A percentile compares a stretch with the other conserved stretches of the same genome.
Conservation (phyloP, 2,329 filamentous ascomycete species). For the Penicillium sp. region DNA sequence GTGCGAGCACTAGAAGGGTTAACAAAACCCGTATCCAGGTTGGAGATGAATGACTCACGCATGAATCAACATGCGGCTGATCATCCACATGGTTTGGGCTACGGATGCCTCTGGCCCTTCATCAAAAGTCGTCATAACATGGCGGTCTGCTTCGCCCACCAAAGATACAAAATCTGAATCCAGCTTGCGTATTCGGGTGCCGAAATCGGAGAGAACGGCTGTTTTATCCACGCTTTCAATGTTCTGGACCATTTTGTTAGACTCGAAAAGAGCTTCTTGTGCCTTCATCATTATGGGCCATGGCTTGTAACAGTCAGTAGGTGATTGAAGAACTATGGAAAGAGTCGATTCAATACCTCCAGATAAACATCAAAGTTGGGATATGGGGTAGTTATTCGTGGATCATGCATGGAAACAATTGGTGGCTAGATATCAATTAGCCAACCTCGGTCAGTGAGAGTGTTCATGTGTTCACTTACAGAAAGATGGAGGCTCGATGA, state of each 20-base stretch:
- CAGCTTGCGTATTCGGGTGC: conserved; percentile 9
- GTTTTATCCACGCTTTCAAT: conserved; percentile 10
- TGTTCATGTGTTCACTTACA: conserved; percentile 5
- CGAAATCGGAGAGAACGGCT: conserved; percentile 1
- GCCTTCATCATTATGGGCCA: conserved; percentile 20
- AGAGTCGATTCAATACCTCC: conserved; percentile 14
- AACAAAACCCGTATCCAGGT: not conserved
- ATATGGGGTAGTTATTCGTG: conserved; percentile 23
- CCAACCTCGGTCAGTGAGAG: not conserved
- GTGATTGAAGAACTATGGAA: not conserved
- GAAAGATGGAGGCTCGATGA: conserved; percentile 18
- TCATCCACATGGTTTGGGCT: conserved; percentile 16
- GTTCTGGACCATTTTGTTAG: conserved; percentile 11
- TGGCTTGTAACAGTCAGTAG: conserved; percentile 11
- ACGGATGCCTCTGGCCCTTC: conserved; percentile 14
- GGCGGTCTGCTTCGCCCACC: conserved; percentile 14
- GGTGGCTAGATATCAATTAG: conserved; percentile 13
- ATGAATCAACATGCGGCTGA: conserved; percentile 16
- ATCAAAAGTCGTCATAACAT: conserved; percentile 8
- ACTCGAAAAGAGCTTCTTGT: conserved; percentile 16
- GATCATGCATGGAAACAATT: conserved; percentile 17
- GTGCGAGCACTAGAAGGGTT: conserved; percentile 14
- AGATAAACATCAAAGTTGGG: conserved; percentile 15
- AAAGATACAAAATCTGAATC: conserved; percentile 11
- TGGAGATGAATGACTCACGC: conserved; percentile 10